Percentiles rank a stretch among this genome's conserved stretches.
Evolutionary conservation across 2,329 filamentous ascomycete genomes (phyloP).

Genomic region (Beauveria sp.): DNA sequence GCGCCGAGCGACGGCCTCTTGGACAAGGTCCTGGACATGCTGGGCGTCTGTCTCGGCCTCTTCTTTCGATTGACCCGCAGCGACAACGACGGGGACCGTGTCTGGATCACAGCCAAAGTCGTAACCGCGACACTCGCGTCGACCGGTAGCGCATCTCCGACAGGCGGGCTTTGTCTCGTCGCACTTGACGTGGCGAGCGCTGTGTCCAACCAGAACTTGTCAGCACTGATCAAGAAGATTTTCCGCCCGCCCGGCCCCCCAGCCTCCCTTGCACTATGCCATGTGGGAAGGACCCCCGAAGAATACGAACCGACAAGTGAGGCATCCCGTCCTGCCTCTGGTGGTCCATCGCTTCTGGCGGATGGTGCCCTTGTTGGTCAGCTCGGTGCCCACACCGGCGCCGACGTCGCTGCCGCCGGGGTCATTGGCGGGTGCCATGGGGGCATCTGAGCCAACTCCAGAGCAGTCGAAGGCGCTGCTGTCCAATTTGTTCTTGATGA

Average conservation of each 20-base stretch:
- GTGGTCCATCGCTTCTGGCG: conserved; percentile 4
- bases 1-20: neutral
- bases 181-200: neutral
- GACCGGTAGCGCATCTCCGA: neutral
- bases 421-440: neutral
- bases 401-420: neutral
- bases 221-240: neutral
- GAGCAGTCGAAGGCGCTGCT: too few relatives aligned
- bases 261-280: neutral
- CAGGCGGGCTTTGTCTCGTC: neutral
- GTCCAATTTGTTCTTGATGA: too few relatives aligned
- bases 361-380: conserved; percentile 1
- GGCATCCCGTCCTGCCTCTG: conserved; percentile 2
- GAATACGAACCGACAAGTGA: conserved; percentile 1
- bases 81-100: neutral
- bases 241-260: too few relatives aligned
- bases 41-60: neutral
- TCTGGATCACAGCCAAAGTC: neutral
- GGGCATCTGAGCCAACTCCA: too few relatives aligned
- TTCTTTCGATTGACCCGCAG: neutral
- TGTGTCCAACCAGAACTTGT: neutral
- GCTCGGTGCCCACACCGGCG: neutral
- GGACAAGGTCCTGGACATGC: neutral
- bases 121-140: neutral
- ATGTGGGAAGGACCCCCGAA: neutral